These are phyloP conservation scores for Uronychia setigera DNA, from an alignment of 73 alveolate species.

Conservation along the genomic window DNA sequence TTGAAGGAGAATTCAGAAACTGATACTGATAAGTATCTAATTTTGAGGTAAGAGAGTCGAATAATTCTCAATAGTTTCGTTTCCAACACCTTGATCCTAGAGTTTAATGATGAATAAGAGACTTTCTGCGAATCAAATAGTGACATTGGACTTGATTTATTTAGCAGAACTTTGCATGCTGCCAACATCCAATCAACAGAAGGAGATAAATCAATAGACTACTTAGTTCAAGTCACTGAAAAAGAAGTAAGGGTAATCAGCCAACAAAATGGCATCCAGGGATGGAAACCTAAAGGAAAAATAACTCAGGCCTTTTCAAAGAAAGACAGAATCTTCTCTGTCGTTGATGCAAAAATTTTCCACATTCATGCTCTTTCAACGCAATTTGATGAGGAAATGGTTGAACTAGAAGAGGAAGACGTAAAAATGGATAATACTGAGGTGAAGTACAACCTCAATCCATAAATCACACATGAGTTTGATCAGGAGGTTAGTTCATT, in stretches of 20 bases:
- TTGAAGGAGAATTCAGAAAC: neutral
- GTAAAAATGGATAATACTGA: neutral
- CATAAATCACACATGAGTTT: neutral
- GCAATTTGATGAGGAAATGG: slow-evolving; percentile 1
- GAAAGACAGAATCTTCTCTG: neutral
- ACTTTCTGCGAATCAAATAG: neutral
- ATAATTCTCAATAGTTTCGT: neutral
- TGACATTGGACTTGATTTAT: no score
- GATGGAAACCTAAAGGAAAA: neutral
- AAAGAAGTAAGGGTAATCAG: neutral
- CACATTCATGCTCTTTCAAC: neutral
- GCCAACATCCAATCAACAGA: no score
- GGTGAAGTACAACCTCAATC: neutral
- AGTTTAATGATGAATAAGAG: neutral
- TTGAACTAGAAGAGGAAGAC: neutral
- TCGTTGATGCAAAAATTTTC: neutral
- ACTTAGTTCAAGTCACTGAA: neutral
- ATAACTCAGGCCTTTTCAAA: neutral
- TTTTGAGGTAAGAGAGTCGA: neutral
- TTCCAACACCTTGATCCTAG: neutral
- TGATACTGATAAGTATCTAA: neutral
- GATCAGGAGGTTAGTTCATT: neutral
- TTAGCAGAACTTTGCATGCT: no score
- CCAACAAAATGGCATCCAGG: no score
- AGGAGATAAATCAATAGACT: no score